Evolutionary conservation across 2,329 filamentous ascomycete genomes (phyloP).

Genomic region (Cyclaneusma minus): DNA sequence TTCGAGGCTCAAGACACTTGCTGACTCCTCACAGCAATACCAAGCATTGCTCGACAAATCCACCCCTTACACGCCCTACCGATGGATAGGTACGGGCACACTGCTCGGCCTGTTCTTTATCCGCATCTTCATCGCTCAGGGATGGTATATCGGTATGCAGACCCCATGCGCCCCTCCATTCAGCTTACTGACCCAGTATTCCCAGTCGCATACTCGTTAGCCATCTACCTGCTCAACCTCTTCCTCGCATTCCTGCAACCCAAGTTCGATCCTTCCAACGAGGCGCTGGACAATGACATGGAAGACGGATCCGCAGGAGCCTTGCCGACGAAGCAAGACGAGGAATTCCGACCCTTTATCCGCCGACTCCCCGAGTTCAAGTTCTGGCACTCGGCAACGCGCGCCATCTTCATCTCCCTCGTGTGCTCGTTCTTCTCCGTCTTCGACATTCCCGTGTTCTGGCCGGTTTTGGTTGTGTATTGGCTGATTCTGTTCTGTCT

Average conservation of each 20-base stretch:
- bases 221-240: constrained; percentile 96
- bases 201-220: constrained; percentile 86
- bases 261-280: constrained; percentile 96
- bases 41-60: constrained; percentile 89
- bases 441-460: constrained; percentile 97
- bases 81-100: constrained; percentile 74
- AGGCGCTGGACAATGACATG: constrained; percentile 82
- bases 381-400: constrained; percentile 95
- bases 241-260: constrained; percentile 97
- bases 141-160: constrained; percentile 87
- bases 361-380: constrained; percentile 95
- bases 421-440: constrained; percentile 82
- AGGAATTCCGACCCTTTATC: constrained; percentile 97
- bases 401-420: constrained; percentile 71
- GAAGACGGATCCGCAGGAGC: constrained; percentile 75
- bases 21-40: constrained; percentile 51
- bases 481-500: constrained; percentile 94
- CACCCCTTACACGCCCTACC: constrained; percentile 75
- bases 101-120: constrained; percentile 71
- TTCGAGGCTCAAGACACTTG: not conserved
- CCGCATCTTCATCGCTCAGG: constrained; percentile 81
- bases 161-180: constrained; percentile 4
- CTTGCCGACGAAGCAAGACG: constrained; percentile 87
- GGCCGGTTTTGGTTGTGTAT: constrained; percentile 96
- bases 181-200: constrained; percentile 4